Evolutionary conservation across 2,329 filamentous ascomycete genomes (phyloP), one percentile per base, ranked within the genome.

Genomic region (Fusarium sp.): DNA sequence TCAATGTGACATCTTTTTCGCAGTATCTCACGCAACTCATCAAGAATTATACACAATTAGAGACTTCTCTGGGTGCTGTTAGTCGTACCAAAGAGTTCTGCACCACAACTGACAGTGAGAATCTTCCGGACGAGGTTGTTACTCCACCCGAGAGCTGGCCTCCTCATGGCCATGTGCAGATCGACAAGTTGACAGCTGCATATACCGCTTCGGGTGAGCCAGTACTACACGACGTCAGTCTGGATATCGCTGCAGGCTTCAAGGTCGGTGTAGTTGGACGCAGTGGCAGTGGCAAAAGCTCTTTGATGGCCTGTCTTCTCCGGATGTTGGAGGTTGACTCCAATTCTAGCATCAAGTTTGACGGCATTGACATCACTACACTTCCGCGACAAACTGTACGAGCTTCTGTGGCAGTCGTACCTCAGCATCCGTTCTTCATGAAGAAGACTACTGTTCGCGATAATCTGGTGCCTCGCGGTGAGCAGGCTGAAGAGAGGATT

Each of bases 341-440:
- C 0, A 85, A 85, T 1, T 69, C 69, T 7, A 79, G 48, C 9
- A 86, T 89, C 20, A 77, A 67, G 3, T 81, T 89, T 15, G 87
- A 89, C 61, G 82, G 80, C 4, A 63, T 87, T 3, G 82, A 87
- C 48, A 71, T 81, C 15, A 66, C 74, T 5, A 72, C 52, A 2
- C 41, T 81, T 3, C 69, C 75, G 1, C 73, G 78, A 11, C 63
- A 78, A 12, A 62, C 66, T 10, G 51, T 82, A 3, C 76, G 80
- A 1, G 56, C 70, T 1, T 65, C 77, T 3, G 77, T 89, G 12
- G 84, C 84, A 36, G 82, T 82, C 2, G 77, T 89, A 3, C 84
- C 88, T 1, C 88, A 90, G 78, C 87, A 89, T 51, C 82, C 86
- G 1, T 84, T 88, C 65, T 83, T 88, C 26, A 78, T 89, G 9